These are phyloP conservation scores for Begonia peltatifolia DNA, from an alignment of 306 rosid genomes.

Conservation along the genomic window DNA sequence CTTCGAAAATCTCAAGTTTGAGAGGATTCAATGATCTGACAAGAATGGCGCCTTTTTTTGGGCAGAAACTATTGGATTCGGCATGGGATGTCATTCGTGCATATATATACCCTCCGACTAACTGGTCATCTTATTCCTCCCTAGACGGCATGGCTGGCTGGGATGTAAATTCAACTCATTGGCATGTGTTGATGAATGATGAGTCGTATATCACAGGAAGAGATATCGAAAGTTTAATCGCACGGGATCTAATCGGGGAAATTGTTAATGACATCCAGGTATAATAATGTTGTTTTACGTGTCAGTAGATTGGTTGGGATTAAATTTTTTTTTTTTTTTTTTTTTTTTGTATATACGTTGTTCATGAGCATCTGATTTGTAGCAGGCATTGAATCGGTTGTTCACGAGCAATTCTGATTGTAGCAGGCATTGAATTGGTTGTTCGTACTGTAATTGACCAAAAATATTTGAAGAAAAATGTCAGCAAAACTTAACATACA, in stretches of 20 bases:
- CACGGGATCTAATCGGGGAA: slow-evolving; percentile 61
- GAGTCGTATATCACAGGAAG: slow-evolving; percentile 39
- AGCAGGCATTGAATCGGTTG: too few relatives aligned
- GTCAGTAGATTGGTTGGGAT: too few relatives aligned
- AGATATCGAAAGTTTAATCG: slow-evolving; percentile 49
- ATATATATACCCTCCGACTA: slow-evolving; percentile 33
- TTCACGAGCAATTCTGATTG: too few relatives aligned
- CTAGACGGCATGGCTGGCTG: slow-evolving; percentile 55
- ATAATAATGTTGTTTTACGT: background rate
- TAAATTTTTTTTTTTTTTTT: too few relatives aligned
- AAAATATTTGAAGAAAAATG: too few relatives aligned
- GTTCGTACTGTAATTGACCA: too few relatives aligned
- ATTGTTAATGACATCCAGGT: slow-evolving; percentile 42
- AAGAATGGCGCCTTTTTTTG: slow-evolving; percentile 29
- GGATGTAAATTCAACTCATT: slow-evolving; percentile 41
- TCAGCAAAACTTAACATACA: too few relatives aligned
- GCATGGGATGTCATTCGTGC: slow-evolving; percentile 44
- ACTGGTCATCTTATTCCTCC: slow-evolving; percentile 23
- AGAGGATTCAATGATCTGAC: slow-evolving; percentile 33
- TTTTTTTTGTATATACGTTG: too few relatives aligned
- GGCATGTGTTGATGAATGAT: slow-evolving; percentile 40
- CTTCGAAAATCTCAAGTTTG: slow-evolving; percentile 18
- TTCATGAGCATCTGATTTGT: too few relatives aligned
- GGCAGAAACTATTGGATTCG: slow-evolving; percentile 48
- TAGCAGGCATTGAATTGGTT: too few relatives aligned